Base-by-base conservation (phyloP, 192 early-diverging fungal species). In the Chytriomyces sp. region DNA sequence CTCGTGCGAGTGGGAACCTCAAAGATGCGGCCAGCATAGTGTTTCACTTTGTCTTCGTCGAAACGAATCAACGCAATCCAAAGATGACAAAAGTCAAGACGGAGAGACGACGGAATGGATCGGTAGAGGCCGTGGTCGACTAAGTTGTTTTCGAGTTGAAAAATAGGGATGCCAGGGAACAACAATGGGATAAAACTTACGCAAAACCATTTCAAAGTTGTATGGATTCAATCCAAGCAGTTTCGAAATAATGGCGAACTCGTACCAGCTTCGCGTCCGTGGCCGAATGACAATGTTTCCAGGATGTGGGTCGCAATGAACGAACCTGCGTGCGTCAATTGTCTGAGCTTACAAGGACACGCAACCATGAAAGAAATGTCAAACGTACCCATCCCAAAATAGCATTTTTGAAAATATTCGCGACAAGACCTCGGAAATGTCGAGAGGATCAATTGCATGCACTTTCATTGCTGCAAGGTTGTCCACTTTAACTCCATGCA, bases 221-320 rank as follows among this genome's bases (percentile, higher is more conserved):
- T 69, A 60, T 43, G 76, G 77, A 49, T 69, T 77, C 45, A 16
- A 28, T 45, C 63, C 62, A 18, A 75, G 23, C 7, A 80, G 43
- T 18, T 66, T 63, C 59, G 24, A 5, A 67, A 82, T 46, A 23
- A 78, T n/a, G n/a, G 79, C 77, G 44, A 83, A 69, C 26, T 64
- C 50, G 16, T 69, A 80, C 47, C 69, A 69, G 16, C 77, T 47
- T 43, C 64, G 50, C 16, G 72, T 50, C 2, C 72, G 57, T 7
- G 82, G 77, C 8, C 82, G 75, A 84, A 83, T 53, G 84, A 87
- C 7, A 83, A 91, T 0, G 83, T 97, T 97, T 8, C 96, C 96
- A 10, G 96, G 94, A 81, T 98, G 96, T 28, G 95, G 95, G 80
- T 98, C 96, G 77, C 94, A 96, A 82, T 98, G 96, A 11, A 88